phyloP scores from a whole-genome alignment of 2,329 filamentous ascomycete species.

The Whalleya microplaca region DNA sequence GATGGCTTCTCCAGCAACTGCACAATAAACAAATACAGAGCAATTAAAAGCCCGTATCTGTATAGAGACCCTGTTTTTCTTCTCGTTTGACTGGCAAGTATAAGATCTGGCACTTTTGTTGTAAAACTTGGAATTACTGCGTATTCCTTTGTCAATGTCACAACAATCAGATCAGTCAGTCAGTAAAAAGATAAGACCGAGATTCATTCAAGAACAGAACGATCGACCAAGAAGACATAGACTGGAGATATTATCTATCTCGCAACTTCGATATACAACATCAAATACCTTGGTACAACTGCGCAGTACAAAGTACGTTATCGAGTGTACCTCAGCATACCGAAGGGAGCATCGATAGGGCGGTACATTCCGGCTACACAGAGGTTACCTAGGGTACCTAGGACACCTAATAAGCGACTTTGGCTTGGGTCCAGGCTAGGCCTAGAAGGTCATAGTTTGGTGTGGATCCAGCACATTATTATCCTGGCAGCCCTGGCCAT shows the following conservation, averaged over 20 bases:
- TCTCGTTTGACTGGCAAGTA: neutral
- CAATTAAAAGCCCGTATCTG: neutral
- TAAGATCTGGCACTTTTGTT: neutral
- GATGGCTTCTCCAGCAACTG: neutral
- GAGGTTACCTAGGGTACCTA: neutral
- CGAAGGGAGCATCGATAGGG: neutral
- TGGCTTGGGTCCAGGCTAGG: neutral
- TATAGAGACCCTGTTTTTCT: neutral
- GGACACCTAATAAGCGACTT: neutral
- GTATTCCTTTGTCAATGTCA: neutral
- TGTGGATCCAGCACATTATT: neutral
- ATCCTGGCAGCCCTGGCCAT: too few relatives aligned
- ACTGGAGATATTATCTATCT: too few relatives aligned
- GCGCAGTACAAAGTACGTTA: too few relatives aligned
- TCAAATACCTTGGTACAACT: too few relatives aligned
- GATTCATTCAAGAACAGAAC: neutral
- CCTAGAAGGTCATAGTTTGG: neutral
- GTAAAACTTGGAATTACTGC: neutral
- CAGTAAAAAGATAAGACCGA: neutral
- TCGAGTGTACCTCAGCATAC: neutral
- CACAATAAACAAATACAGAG: neutral
- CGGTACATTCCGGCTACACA: too few relatives aligned
- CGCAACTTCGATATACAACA: too few relatives aligned
- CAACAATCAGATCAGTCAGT: neutral
- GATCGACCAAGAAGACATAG: neutral